Evolutionary conservation across 768 basidiomycete genomes (phyloP).

Genomic region (Tylopilus sp.): DNA sequence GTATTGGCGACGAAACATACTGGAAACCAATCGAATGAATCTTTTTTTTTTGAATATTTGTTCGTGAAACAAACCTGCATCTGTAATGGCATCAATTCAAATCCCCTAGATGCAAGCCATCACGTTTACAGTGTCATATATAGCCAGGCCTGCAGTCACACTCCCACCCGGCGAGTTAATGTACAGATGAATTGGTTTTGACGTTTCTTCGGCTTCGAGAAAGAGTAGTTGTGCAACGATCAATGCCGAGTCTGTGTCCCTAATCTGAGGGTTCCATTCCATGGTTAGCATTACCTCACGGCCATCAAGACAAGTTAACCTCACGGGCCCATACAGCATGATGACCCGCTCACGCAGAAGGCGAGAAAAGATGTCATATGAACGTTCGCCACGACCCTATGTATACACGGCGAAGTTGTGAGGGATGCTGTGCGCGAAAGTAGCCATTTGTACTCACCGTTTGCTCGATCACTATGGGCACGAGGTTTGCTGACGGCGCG

Average conservation of each 20-base stretch:
- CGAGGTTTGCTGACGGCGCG: slow-evolving; percentile 58
- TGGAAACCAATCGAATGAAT: slow-evolving; percentile 34
- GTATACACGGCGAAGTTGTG: slow-evolving; percentile 10
- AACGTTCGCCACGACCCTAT: slow-evolving; percentile 81
- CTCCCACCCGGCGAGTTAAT: slow-evolving; percentile 97
- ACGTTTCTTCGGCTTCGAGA: slow-evolving; percentile 92
- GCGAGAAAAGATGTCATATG: slow-evolving; percentile 95
- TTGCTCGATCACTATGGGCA: slow-evolving; percentile 92
- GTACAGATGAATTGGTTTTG: slow-evolving; percentile 93
- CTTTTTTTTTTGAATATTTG: slow-evolving; percentile 11
- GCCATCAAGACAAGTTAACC: slow-evolving; percentile 27
- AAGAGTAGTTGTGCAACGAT: slow-evolving; percentile 91
- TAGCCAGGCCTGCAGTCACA: slow-evolving; percentile 93
- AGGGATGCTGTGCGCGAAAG: slow-evolving; percentile 11
- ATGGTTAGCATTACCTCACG: slow-evolving; percentile 9
- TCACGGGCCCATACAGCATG: slow-evolving; percentile 89
- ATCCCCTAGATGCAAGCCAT: slow-evolving; percentile 3
- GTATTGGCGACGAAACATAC: slow-evolving; percentile 94
- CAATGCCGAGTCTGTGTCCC: slow-evolving; percentile 84
- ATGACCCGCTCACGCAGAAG: slow-evolving; percentile 91
- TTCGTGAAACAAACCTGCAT: slow-evolving; percentile 57
- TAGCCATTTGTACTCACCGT: slow-evolving; percentile 50
- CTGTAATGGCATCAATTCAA: slow-evolving; percentile 37
- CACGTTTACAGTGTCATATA: slow-evolving; percentile 87
- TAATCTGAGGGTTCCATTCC: slow-evolving; percentile 53